Percentiles rank a stretch among this genome's conserved stretches.
Evolutionary conservation across 2,329 filamentous ascomycete genomes (phyloP).

Genomic region (Stemphylium beticola): DNA sequence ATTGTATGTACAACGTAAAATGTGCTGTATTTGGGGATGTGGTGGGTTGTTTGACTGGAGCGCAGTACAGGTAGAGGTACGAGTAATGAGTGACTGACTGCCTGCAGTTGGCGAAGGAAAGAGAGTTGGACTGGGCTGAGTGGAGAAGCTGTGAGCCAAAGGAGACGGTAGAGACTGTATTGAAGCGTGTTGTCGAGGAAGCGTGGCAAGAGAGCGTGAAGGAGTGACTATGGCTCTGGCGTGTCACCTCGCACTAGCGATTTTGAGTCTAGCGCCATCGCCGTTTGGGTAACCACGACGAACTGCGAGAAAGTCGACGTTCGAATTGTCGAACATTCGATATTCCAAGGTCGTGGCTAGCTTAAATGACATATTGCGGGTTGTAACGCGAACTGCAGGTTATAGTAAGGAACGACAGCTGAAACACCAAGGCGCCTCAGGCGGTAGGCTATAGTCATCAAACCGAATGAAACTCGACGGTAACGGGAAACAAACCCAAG

Average conservation of each 20-base stretch:
- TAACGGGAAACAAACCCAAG: neutral
- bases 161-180: slow-evolving; percentile 27
- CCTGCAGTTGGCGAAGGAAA: slow-evolving; percentile 31
- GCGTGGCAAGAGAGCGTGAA: slow-evolving; percentile 20
- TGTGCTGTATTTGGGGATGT: slow-evolving; percentile 18
- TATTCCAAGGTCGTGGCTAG: slow-evolving; percentile 8
- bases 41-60: slow-evolving; percentile 8
- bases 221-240: slow-evolving; percentile 19
- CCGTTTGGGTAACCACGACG: slow-evolving; percentile 19
- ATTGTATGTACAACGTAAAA: slow-evolving; percentile 25
- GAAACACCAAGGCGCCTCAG: slow-evolving; percentile 29
- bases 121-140: slow-evolving; percentile 25
- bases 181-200: slow-evolving; percentile 13
- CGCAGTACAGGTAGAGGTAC: slow-evolving; percentile 9
- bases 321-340: slow-evolving; percentile 3
- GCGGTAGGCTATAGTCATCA: slow-evolving; percentile 7
- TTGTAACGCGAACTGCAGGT: slow-evolving; percentile 23
- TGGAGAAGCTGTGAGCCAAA: slow-evolving; percentile 22
- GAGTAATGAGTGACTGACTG: slow-evolving; percentile 34
- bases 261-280: slow-evolving; percentile 20
- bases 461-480: neutral
- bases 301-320: slow-evolving; percentile 11
- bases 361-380: slow-evolving; percentile 22
- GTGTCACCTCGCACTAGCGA: slow-evolving; percentile 13
- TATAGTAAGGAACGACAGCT: slow-evolving; percentile 25